Evolutionary conservation across 1,284 basidiomycete species (phyloP).

Genomic region (Sphagnurus paluster): DNA sequence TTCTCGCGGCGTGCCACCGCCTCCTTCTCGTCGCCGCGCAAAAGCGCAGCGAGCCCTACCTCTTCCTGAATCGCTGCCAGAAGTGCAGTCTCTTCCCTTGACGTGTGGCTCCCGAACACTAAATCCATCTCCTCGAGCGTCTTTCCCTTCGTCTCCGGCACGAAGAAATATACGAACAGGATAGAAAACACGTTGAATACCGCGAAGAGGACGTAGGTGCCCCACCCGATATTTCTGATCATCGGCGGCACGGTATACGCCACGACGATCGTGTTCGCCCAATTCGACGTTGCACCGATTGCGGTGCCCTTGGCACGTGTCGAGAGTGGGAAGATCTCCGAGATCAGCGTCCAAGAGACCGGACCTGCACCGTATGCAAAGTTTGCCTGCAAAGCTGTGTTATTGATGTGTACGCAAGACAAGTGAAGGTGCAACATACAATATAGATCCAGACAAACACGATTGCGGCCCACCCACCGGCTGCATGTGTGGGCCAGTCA

Average conservation of each 20-base stretch:
- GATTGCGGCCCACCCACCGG: constrained; percentile 19
- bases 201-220: constrained; percentile 19
- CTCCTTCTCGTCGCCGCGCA: constrained; percentile 1
- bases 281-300: constrained; percentile 19
- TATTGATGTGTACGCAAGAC: background rate
- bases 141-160: constrained; percentile 20
- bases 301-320: constrained; percentile 18
- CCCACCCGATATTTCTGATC: constrained; percentile 19
- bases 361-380: constrained; percentile 20
- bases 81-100: constrained; percentile 13
- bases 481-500: constrained; percentile 15
- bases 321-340: constrained; percentile 19
- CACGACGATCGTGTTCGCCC: constrained; percentile 19
- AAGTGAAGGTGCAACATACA: constrained; percentile 6
- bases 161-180: constrained; percentile 17
- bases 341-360: constrained; percentile 19
- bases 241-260: constrained; percentile 18
- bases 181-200: constrained; percentile 15
- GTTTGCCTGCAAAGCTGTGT: constrained; percentile 8
- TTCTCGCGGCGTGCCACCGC: background rate
- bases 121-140: constrained; percentile 20
- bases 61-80: constrained; percentile 17
- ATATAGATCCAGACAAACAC: constrained; percentile 21
- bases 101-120: constrained; percentile 18
- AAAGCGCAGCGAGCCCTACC: constrained; percentile 13